Conservation (phyloP, 371 early-diverging fungal species). For the Mucor circinelloides region DNA sequence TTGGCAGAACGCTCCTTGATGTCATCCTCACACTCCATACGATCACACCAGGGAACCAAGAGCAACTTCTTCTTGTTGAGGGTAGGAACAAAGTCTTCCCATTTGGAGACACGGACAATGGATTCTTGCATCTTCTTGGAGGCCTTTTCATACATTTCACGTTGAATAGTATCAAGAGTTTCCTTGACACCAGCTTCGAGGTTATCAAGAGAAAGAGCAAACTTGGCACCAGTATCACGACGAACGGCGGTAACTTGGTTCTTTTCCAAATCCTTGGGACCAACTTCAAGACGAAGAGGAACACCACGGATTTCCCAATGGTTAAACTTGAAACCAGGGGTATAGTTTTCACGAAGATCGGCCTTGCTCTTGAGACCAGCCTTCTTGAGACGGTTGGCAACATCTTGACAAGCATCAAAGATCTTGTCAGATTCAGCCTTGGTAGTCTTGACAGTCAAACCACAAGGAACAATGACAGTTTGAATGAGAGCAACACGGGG, state of each 20-base stretch:
- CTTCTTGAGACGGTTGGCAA: conserved; percentile 72
- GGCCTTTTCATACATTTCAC: conserved; percentile 92
- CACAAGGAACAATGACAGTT: conserved; percentile 96
- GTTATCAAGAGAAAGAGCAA: conserved; percentile 64
- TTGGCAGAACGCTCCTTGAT: conserved; percentile 94
- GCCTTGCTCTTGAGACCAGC: conserved; percentile 88
- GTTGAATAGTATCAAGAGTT: conserved; percentile 88
- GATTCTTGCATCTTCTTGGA: conserved; percentile 79
- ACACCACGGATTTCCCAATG: conserved; percentile 99
- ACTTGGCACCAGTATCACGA: conserved; percentile 85
- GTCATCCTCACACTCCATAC: conserved; percentile 91
- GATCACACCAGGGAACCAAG: conserved; percentile 98
- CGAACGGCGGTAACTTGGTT: conserved; percentile 83
- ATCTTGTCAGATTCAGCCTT: conserved; percentile 71
- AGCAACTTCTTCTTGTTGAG: conserved; percentile 90
- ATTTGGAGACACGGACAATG: conserved; percentile 76
- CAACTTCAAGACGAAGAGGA: conserved; percentile 98
- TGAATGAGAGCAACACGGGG: conserved; percentile 96
- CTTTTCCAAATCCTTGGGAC: conserved; percentile 94
- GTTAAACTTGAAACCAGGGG: conserved; percentile 99
- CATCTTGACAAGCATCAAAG: conserved; percentile 70
- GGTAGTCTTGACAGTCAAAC: conserved; percentile 88
- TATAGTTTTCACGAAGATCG: conserved; percentile 92
- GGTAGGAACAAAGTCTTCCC: conserved; percentile 93
- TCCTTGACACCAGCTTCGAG: conserved; percentile 64